These are phyloP conservation scores for Paulownia fortunei DNA, from an alignment of 257 asterid genomes.

Conservation along the genomic window DNA sequence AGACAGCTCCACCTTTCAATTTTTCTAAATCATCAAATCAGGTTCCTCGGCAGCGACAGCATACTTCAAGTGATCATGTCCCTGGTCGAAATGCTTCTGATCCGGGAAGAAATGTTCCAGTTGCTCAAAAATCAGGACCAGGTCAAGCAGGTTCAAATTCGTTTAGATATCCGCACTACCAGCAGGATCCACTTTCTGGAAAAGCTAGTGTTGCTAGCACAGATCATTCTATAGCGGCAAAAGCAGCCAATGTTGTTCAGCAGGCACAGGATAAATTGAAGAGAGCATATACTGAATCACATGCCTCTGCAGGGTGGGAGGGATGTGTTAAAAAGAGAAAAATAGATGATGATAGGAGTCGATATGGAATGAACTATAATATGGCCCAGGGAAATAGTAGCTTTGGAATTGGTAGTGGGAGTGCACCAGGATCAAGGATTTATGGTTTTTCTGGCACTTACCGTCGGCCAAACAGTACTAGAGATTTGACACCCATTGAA, in stretches of 20 bases:
- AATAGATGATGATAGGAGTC: slow-evolving; percentile 44
- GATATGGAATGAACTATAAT: slow-evolving; percentile 39
- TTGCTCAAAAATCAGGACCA: slow-evolving; percentile 44
- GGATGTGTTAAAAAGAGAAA: slow-evolving; percentile 47
- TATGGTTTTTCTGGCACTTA: slow-evolving; percentile 32
- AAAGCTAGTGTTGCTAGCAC: slow-evolving; percentile 38
- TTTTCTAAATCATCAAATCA: slow-evolving; percentile 39
- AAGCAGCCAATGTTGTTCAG: slow-evolving; percentile 47
- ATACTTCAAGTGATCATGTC: slow-evolving; percentile 35
- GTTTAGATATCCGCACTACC: slow-evolving; percentile 23
- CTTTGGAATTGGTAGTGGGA: slow-evolving; percentile 23
- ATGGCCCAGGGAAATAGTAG: slow-evolving; percentile 35
- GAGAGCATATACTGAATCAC: slow-evolving; percentile 62
- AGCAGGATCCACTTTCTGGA: slow-evolving; percentile 27
- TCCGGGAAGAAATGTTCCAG: slow-evolving; percentile 37
- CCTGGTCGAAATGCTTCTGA: slow-evolving; percentile 39
- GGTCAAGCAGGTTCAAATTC: slow-evolving; percentile 39
- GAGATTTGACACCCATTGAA: slow-evolving; percentile 30
- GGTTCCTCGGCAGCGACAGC: slow-evolving; percentile 40
- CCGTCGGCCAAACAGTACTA: slow-evolving; percentile 25
- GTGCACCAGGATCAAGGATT: slow-evolving; percentile 37
- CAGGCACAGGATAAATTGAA: slow-evolving; percentile 51
- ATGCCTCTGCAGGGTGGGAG: slow-evolving; percentile 34
- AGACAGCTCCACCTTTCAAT: slow-evolving; percentile 63
- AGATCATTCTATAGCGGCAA: slow-evolving; percentile 55